A percentile compares a stretch with the other conserved stretches of the same genome.
phyloP scores from a whole-genome alignment of 2,329 filamentous ascomycete species.

The Penicillium polonicum region DNA sequence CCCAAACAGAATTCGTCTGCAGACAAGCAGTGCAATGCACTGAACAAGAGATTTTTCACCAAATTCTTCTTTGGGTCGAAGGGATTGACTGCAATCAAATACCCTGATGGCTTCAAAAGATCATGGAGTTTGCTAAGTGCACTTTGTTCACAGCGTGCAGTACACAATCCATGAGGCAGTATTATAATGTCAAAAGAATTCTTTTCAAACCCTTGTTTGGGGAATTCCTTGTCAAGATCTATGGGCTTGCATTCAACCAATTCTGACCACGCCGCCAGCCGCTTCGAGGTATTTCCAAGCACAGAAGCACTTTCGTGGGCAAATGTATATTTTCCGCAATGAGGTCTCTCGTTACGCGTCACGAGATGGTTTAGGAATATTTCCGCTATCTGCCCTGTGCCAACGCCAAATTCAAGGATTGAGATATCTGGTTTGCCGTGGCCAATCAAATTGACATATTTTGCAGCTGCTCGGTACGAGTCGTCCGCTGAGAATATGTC shows the following conservation, averaged over 20 bases:
- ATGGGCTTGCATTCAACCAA: conserved; percentile 12
- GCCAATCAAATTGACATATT: conserved; percentile 20
- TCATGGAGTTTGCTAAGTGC: conserved; percentile 14
- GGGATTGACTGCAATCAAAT: conserved; percentile 18
- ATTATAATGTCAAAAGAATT: conserved; percentile 21
- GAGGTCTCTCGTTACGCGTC: neutral
- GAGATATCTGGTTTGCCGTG: conserved; percentile 25
- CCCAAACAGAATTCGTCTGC: neutral
- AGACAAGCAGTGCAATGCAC: conserved; percentile 9
- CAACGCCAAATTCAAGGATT: conserved; percentile 25
- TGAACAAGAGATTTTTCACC: conserved; percentile 10
- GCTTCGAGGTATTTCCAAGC: neutral
- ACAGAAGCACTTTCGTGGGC: conserved; percentile 3
- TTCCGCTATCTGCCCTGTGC: conserved; percentile 13
- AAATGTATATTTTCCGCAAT: conserved; percentile 19
- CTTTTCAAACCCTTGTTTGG: conserved; percentile 3
- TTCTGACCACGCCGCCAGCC: conserved; percentile 11
- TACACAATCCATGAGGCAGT: conserved; percentile 17
- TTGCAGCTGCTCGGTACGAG: conserved; percentile 10
- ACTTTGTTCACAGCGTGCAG: conserved; percentile 2
- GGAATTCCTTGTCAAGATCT: conserved; percentile 4
- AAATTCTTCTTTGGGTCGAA: conserved; percentile 5
- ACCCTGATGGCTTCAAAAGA: conserved; percentile 19
- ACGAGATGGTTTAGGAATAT: conserved; percentile 10
- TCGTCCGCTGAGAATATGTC: neutral